These are phyloP conservation scores for Cornus florida DNA, from an alignment of 148 eudicot species.

Conservation along the genomic window DNA sequence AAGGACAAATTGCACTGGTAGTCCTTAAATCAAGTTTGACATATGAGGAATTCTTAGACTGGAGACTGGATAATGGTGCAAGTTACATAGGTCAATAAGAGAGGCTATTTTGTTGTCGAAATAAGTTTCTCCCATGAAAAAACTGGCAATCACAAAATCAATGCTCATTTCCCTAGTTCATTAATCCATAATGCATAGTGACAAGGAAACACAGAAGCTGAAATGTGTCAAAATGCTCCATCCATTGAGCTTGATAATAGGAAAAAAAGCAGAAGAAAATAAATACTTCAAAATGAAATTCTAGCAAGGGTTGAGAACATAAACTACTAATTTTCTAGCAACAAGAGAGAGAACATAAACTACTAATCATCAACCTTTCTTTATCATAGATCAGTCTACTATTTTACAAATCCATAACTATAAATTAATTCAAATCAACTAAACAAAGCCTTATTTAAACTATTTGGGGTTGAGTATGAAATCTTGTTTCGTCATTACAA, in stretches of 20 bases:
- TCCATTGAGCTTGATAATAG: neutral
- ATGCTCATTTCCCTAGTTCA: neutral
- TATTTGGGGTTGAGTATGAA: too few species aligned
- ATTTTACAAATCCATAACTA: too few species aligned
- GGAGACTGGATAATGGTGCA: neutral
- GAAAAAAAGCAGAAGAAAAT: neutral
- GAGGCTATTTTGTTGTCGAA: neutral
- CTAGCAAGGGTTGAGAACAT: too few species aligned
- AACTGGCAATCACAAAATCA: neutral
- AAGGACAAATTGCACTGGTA: neutral
- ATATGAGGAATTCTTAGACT: neutral
- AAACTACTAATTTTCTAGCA: too few species aligned
- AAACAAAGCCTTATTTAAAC: too few species aligned
- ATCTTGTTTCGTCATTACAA: too few species aligned
- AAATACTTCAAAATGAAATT: neutral
- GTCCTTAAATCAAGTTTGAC: neutral
- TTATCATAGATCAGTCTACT: too few species aligned
- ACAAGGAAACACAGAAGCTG: neutral
- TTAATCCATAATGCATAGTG: neutral
- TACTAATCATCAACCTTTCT: too few species aligned
- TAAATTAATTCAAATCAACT: too few species aligned
- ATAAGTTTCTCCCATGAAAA: neutral
- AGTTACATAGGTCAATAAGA: neutral
- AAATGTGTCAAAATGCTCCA: neutral
- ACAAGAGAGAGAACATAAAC: too few species aligned